Conservation (phyloP, 1,284 basidiomycete genomes). For the Malassezia furfur region DNA sequence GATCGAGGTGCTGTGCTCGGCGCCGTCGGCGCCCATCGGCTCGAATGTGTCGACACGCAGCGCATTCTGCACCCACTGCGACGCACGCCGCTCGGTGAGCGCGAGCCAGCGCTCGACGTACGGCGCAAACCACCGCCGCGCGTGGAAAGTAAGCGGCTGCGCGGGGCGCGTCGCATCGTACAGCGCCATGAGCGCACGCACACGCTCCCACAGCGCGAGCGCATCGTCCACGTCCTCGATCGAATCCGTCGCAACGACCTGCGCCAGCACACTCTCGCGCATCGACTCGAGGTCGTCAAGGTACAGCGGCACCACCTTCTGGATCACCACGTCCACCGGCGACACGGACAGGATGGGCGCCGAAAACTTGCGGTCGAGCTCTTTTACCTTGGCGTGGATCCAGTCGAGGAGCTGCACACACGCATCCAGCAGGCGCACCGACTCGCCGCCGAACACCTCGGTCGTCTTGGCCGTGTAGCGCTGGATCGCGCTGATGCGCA, state of each 20-base stretch:
- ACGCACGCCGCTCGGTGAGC: constrained; percentile 81
- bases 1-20: constrained; percentile 86
- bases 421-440: constrained; percentile 63
- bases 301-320: constrained; percentile 64
- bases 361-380: constrained; percentile 72
- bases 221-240: constrained; percentile 22
- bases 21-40: constrained; percentile 57
- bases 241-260: constrained; percentile 19
- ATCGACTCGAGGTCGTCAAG: constrained; percentile 59
- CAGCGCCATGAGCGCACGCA: constrained; percentile 66
- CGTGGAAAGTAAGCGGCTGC: constrained; percentile 22
- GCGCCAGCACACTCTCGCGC: constrained; percentile 35
- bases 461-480: constrained; percentile 57
- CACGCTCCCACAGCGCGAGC: constrained; percentile 70
- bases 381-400: constrained; percentile 73
- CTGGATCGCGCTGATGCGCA: constrained; percentile 61
- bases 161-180: constrained; percentile 59
- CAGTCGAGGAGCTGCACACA: constrained; percentile 74
- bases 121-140: constrained; percentile 64
- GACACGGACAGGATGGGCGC: constrained; percentile 60
- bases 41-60: constrained; percentile 50
- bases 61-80: constrained; percentile 66
- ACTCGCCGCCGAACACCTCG: constrained; percentile 55
- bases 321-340: constrained; percentile 63
- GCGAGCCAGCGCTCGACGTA: constrained; percentile 81